Evolutionary conservation across 2,329 filamentous ascomycete genomes (phyloP).

Genomic region (Colletotrichum siamense): DNA sequence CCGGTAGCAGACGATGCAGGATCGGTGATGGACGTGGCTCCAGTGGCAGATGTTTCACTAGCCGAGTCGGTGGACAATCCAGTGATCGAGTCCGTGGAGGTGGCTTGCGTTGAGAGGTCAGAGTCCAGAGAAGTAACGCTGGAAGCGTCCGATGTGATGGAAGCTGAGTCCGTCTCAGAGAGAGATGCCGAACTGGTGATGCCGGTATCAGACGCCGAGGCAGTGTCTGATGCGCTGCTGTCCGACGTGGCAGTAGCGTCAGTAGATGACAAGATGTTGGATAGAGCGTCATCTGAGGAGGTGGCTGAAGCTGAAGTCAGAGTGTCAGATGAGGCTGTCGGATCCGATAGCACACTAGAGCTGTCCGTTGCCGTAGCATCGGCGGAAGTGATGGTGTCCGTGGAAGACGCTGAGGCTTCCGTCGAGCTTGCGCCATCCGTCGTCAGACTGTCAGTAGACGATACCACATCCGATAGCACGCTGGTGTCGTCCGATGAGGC

Average conservation of each 20-base stretch:
- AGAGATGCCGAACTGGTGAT: neutral
- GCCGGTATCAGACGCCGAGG: neutral
- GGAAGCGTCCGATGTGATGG: neutral
- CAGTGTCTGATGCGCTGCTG: neutral
- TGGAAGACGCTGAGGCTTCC: neutral
- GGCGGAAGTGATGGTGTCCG: neutral
- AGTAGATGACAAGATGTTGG: neutral
- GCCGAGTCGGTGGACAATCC: neutral
- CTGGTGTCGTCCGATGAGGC: neutral
- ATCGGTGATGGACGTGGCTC: neutral
- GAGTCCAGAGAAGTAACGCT: neutral
- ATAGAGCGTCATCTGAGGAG: neutral
- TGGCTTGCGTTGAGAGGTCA: neutral
- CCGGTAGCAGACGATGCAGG: neutral
- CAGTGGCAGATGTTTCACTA: neutral
- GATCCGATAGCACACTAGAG: neutral
- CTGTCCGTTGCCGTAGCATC: neutral
- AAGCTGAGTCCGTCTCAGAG: neutral
- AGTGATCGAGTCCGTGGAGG: neutral
- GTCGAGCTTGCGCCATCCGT: neutral
- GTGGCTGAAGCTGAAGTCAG: neutral
- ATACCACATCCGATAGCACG: neutral
- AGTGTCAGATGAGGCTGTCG: neutral
- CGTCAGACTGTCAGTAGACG: neutral
- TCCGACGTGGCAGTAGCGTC: neutral